Evolutionary conservation across 768 basidiomycete genomes (phyloP), one percentile per base, ranked within the genome.

Genomic region (Serendipita sp.): DNA sequence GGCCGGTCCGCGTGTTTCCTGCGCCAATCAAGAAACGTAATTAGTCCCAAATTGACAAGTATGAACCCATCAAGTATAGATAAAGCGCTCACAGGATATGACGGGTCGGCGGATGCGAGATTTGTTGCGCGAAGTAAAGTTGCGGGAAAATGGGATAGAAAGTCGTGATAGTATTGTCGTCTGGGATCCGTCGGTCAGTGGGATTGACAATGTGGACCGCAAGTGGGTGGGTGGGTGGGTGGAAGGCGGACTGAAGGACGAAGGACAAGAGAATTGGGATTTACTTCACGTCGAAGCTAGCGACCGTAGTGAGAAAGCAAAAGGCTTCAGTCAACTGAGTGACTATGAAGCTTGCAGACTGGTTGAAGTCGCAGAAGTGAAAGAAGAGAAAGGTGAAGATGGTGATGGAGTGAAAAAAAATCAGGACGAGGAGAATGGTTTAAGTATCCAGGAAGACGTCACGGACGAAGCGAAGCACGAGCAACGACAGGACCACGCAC

Each of bases 401-500:
- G 7, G 45, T 20, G 45, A 28, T 20, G 20, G 45, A 11, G 45
- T 48, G 45, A 28, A 28, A n/a, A n/a, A n/a, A n/a, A n/a, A n/a
- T n/a, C n/a, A 5, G 20, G 45, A 48, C 45, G n/a, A 48, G 45
- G 45, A 48, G 45, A 48, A 48, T 48, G 45, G 45, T n/a, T 20
- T 48, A 48, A 48, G 45, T 48, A 48, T 28, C n/a, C n/a, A 7
- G 45, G 45, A 48, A 28, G 45, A 20, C 45, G 45, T 48, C 45
- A 48, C n/a, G 45, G 45, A 48, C 26, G 45, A 48, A 20, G n/a
- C 5, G 45, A 48, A n/a, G 53, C 13, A 31, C 17, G 33, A 26
- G 26, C 24, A 58, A 58, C 53, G 53, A 58, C 17, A 11, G 28
- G 53, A 58, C 24, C 53, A 58, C 53, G 53, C 53, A 58, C 53